phyloP scores from a whole-genome alignment of 2,329 filamentous ascomycete genomes.

The Arthroderma sp. region DNA sequence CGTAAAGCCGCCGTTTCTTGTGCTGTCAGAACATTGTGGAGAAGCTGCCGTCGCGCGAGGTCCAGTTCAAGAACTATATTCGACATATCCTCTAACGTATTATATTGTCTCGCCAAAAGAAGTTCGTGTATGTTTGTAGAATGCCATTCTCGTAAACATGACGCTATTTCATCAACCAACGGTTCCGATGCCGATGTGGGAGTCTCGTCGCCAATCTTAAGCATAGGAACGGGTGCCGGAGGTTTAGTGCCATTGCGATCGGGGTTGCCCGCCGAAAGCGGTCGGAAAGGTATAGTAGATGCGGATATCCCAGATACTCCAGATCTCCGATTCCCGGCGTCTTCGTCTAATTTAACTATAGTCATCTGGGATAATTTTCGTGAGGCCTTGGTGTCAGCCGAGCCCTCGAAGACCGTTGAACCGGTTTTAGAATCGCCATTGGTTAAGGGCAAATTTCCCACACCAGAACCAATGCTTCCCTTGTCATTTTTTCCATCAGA shows the following conservation, averaged over 20 bases:
- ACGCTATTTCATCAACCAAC: constrained; percentile 92
- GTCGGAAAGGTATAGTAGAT: constrained; percentile 22
- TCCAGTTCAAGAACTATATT: constrained; percentile 72
- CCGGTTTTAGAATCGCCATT: constrained; percentile 15
- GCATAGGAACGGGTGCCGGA: constrained; percentile 85
- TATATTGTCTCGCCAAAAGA: constrained; percentile 69
- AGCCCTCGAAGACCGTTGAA: constrained; percentile 9
- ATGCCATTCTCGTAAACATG: constrained; percentile 94
- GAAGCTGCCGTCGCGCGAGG: constrained; percentile 70
- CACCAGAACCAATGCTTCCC: constrained; percentile 18
- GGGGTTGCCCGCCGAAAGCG: constrained; percentile 30
- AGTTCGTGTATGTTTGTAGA: constrained; percentile 91
- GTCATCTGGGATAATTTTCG: constrained; percentile 29
- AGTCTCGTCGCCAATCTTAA: constrained; percentile 95
- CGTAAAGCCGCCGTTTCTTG: constrained; percentile 70
- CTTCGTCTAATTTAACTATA: constrained; percentile 25
- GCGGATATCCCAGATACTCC: constrained; percentile 17
- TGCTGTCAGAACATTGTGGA: constrained; percentile 84
- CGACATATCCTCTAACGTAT: constrained; percentile 66
- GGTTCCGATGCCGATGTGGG: constrained; percentile 81
- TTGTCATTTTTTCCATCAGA: constrained; percentile 32
- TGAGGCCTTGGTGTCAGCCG: constrained; percentile 21
- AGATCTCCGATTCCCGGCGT: constrained; percentile 20
- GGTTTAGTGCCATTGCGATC: constrained; percentile 57
- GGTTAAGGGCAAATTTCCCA: constrained; percentile 13